Percentiles rank a stretch among this genome's conserved stretches.
Conservation (phyloP, 176 grass and related monocot genomes). For the maize (Zea mays) region DNA sequence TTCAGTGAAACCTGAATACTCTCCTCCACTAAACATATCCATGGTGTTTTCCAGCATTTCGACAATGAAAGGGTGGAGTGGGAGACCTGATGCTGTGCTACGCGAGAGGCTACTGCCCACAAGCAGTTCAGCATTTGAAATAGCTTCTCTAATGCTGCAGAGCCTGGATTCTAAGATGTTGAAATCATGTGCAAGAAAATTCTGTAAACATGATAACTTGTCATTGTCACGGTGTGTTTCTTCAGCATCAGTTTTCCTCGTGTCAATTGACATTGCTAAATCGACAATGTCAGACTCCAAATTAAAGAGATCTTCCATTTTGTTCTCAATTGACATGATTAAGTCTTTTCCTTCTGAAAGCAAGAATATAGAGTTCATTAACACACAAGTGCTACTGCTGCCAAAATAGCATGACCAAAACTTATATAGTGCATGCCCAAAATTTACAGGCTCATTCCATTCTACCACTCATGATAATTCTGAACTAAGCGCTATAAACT, state of each 20-base stretch:
- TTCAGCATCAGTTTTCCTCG: constrained; percentile 20
- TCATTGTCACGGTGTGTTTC: not conserved
- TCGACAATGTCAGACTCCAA: constrained; percentile 46
- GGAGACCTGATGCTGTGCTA: not conserved
- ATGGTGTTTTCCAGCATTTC: constrained; percentile 51
- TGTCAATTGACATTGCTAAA: constrained; percentile 30
- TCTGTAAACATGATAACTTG: constrained; percentile 7
- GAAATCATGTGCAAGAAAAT: constrained; percentile 36
- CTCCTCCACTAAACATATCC: constrained; percentile 20
- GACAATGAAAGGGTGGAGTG: constrained; percentile 49
- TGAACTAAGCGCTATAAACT: not conserved
- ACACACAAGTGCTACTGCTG: not conserved
- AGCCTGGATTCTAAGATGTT: constrained; percentile 50
- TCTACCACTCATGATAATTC: not conserved
- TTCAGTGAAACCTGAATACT: constrained; percentile 25
- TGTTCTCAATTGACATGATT: constrained; percentile 35
- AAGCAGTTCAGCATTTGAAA: constrained; percentile 59
- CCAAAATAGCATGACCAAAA: not conserved
- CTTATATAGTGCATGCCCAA: not conserved
- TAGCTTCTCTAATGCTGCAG: constrained; percentile 37
- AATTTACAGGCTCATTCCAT: not conserved
- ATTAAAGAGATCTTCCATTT: constrained; percentile 53
- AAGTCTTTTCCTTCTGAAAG: constrained; percentile 44
- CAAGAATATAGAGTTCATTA: not conserved
- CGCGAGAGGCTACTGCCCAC: constrained; percentile 14